phyloP scores from a whole-genome alignment of 2,329 filamentous ascomycete species.

The Colletotrichum sp. region DNA sequence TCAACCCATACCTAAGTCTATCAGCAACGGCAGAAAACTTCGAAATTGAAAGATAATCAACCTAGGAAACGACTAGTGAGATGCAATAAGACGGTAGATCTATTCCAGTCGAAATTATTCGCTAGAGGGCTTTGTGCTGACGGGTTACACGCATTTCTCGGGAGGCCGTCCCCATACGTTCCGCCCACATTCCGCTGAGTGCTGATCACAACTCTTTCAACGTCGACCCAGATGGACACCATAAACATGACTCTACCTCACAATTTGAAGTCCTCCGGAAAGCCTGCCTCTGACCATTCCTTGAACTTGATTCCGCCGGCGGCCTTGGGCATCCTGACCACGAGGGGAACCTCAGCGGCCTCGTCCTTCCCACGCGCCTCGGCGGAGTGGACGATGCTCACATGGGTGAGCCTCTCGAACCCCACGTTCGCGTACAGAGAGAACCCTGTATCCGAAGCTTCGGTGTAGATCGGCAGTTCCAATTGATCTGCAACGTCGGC shows the following conservation, averaged over 20 bases:
- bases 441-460: slow-evolving; percentile 45
- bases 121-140: background rate
- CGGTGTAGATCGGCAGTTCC: slow-evolving; percentile 48
- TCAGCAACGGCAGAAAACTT: background rate
- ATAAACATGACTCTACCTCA: background rate
- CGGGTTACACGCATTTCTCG: fast-evolving
- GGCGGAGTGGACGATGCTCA: background rate
- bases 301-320: slow-evolving; percentile 34
- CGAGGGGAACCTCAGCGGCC: slow-evolving; percentile 43
- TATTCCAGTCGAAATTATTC: background rate
- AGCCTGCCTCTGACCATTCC: slow-evolving; percentile 31
- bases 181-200: background rate
- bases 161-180: background rate
- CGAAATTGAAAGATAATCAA: background rate
- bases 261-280: background rate
- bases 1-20: fast-evolving
- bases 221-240: background rate
- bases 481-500: slow-evolving; percentile 36
- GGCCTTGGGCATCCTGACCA: slow-evolving; percentile 42
- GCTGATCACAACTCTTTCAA: background rate
- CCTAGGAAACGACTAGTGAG: background rate
- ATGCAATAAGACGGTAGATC: fast-evolving
- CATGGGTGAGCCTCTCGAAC: background rate
- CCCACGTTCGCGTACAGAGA: slow-evolving; percentile 38
- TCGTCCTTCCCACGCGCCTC: slow-evolving; percentile 35